Evolutionary conservation across 2,329 filamentous ascomycete genomes (phyloP).

Genomic region (Mycosphaerelloides madeirae): DNA sequence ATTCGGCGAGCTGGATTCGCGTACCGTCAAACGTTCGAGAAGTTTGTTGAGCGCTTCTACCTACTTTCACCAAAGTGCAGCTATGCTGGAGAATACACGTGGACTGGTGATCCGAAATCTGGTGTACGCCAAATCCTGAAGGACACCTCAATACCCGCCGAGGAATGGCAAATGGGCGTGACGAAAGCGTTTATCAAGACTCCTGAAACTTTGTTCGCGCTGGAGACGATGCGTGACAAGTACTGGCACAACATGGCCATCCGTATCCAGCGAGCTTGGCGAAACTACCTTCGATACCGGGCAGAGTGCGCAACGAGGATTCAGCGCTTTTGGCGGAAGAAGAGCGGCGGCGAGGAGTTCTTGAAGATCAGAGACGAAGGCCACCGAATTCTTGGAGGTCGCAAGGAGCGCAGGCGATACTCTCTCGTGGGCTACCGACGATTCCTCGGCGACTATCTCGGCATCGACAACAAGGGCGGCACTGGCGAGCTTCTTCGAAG

Average conservation of each 20-base stretch:
- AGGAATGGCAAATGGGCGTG: conserved; percentile 96
- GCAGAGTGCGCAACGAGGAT: conserved; percentile 90
- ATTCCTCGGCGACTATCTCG: conserved; percentile 93
- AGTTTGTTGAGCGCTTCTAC: conserved; percentile 97
- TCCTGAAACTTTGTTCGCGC: conserved; percentile 89
- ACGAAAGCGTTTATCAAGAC: conserved; percentile 98
- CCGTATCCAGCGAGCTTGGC: conserved; percentile 93
- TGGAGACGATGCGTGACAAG: conserved; percentile 94
- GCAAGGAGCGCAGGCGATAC: conserved; percentile 87
- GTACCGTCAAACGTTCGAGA: conserved; percentile 94
- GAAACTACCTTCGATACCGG: conserved; percentile 89
- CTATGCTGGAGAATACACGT: conserved; percentile 95
- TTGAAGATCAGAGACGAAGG: conserved; percentile 84
- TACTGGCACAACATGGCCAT: conserved; percentile 99
- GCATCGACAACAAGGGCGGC: conserved; percentile 73
- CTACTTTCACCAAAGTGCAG: conserved; percentile 89
- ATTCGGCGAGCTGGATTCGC: conserved; percentile 95
- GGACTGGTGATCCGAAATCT: conserved; percentile 81
- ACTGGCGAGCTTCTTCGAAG: conserved; percentile 76
- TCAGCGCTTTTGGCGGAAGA: conserved; percentile 91
- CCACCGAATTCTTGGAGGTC: conserved; percentile 71
- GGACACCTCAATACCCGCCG: conserved; percentile 88
- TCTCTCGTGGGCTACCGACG: conserved; percentile 86
- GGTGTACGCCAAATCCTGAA: conserved; percentile 90
- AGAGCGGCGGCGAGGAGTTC: conserved; percentile 84